These are phyloP conservation scores for Graphiopsis chlorocephala DNA, from an alignment of 2,329 filamentous ascomycete species.

Conservation along the genomic window DNA sequence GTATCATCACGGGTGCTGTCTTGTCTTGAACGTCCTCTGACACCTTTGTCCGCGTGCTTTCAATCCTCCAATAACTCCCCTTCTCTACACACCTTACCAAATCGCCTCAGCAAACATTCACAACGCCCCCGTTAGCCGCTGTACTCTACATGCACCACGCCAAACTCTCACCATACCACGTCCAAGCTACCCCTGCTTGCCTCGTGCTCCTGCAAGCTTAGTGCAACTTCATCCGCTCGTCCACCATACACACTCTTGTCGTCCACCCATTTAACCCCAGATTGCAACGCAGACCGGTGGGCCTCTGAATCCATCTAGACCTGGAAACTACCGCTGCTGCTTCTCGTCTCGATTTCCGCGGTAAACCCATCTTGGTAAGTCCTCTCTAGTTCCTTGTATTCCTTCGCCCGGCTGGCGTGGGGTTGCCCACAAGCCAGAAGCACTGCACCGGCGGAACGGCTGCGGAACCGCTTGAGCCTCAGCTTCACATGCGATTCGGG, in stretches of 20 bases:
- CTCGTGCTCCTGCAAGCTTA: constrained; percentile 13
- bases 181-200: constrained; percentile 7
- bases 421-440: background rate
- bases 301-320: background rate
- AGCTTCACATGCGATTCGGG: constrained; percentile 12
- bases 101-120: background rate
- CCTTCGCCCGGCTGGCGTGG: constrained; percentile 1
- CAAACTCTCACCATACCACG: constrained; percentile 3
- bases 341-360: background rate
- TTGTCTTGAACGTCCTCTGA: background rate
- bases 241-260: background rate
- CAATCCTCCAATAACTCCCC: background rate
- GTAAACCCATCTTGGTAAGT: background rate
- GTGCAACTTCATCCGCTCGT: constrained; percentile 15
- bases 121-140: background rate
- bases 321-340: background rate
- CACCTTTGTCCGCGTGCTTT: background rate
- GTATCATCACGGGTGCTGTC: background rate
- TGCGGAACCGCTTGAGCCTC: constrained; percentile 16
- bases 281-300: background rate
- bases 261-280: constrained; percentile 8
- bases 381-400: background rate
- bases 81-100: background rate
- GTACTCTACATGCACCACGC: background rate
- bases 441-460: constrained; percentile 14